Evolutionary conservation across 768 basidiomycete genomes (phyloP).

Genomic region (Chiua virens): DNA sequence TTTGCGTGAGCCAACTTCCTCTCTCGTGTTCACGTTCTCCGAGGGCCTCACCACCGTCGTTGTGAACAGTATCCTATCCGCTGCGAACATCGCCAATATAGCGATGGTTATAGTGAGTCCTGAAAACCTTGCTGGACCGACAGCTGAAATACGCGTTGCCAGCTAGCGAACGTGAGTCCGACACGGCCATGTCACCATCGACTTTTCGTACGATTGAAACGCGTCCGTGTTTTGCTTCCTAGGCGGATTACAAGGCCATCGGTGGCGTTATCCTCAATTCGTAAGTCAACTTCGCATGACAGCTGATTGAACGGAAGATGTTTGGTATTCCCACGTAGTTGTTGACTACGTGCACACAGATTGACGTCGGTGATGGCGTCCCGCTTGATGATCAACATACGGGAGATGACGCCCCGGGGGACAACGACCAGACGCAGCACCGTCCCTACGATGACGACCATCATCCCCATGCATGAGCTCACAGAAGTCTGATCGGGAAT

Average conservation of each 20-base stretch:
- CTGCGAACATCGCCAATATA: conserved; percentile 9
- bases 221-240: not conserved
- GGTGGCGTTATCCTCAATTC: not conserved
- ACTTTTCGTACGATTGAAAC: not conserved
- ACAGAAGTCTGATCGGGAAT: no score
- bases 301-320: no score
- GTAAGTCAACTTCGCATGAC: not conserved
- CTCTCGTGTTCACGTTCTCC: not conserved
- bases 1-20: conserved; percentile 11
- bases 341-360: not conserved
- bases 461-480: not conserved
- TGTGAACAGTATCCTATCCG: conserved; percentile 12
- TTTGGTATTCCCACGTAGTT: no score
- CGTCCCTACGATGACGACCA: not conserved
- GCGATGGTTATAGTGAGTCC: conserved; percentile 9
- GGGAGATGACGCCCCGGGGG: not conserved
- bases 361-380: conserved; percentile 15
- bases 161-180: conserved; percentile 8
- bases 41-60: not conserved
- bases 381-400: conserved; percentile 19
- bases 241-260: not conserved
- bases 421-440: no score
- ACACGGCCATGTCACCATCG: not conserved
- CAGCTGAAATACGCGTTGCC: not conserved
- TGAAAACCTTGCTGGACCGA: not conserved